These are phyloP conservation scores for Globisporangium camurandrum DNA, from an alignment of 352 stramenopile species.

Conservation along the genomic window DNA sequence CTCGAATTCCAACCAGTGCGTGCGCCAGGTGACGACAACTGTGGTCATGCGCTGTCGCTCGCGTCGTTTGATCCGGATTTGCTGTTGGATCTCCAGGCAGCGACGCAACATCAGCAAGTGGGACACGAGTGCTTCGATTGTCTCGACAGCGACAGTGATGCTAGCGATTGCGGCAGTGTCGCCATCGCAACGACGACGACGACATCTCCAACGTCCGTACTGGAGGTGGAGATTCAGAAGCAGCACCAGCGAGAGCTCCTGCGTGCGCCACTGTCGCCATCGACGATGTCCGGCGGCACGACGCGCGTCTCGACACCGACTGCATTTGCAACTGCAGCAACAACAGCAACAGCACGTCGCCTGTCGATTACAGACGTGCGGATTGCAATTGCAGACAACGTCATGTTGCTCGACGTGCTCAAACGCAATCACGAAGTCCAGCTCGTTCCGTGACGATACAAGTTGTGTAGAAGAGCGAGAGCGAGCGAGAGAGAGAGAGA, in stretches of 20 bases:
- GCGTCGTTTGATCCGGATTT: conserved; percentile 21
- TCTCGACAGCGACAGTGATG: conserved; percentile 9
- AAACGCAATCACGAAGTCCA: conserved; percentile 32
- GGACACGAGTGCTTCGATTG: neutral
- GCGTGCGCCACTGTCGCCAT: conserved; percentile 6
- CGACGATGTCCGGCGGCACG: neutral
- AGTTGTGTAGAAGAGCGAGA: neutral
- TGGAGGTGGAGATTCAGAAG: too few species aligned
- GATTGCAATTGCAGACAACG: conserved; percentile 46
- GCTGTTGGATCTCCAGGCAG: conserved; percentile 32
- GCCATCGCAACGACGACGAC: neutral
- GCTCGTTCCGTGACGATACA: neutral
- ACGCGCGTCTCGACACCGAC: neutral
- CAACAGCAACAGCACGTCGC: neutral
- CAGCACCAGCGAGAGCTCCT: neutral
- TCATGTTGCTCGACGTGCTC: conserved; percentile 36
- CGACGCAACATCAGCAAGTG: neutral
- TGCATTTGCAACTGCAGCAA: neutral
- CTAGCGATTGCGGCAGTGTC: conserved; percentile 12
- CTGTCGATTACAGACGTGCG: conserved; percentile 32
- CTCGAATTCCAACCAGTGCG: conserved; percentile 39
- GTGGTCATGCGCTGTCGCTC: conserved; percentile 2
- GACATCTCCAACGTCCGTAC: too few species aligned
- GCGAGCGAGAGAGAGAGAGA: neutral
- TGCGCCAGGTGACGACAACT: conserved; percentile 5